Percentiles rank a stretch among this genome's conserved stretches.
These are phyloP conservation scores for Claviceps digitariae DNA, from an alignment of 2,329 filamentous ascomycete species.

Conservation along the genomic window DNA sequence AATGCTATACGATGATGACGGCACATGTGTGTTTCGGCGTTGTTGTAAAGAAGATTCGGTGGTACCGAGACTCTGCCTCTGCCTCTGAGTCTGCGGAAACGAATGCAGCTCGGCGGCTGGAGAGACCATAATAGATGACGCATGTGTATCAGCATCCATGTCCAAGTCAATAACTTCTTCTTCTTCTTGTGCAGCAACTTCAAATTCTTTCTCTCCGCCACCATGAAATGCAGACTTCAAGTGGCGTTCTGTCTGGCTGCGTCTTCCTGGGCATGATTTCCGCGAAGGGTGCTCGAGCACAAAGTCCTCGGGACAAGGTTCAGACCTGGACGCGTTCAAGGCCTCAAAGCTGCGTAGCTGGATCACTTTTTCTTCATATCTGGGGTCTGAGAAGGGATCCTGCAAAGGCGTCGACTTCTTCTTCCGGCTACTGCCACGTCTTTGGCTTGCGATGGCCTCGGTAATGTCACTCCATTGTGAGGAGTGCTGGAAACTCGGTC, in stretches of 20 bases:
- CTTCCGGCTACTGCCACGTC: not conserved
- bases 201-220: slow-evolving; percentile 10
- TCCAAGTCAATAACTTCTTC: slow-evolving; percentile 13
- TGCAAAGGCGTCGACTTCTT: not conserved
- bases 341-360: slow-evolving; percentile 1
- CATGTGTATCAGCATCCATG: slow-evolving; percentile 10
- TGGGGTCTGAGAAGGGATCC: slow-evolving; percentile 5
- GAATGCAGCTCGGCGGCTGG: not conserved
- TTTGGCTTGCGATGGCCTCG: not conserved
- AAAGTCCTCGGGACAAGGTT: not conserved
- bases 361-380: slow-evolving; percentile 3
- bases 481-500: not conserved
- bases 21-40: not conserved
- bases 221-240: slow-evolving; percentile 1
- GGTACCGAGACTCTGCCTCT: not conserved
- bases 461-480: slow-evolving; percentile 3
- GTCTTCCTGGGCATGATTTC: not conserved
- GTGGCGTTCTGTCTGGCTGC: slow-evolving; percentile 1
- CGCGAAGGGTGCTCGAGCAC: slow-evolving; percentile 4
- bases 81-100: not conserved
- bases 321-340: not conserved
- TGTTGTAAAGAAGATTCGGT: not conserved
- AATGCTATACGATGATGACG: not conserved
- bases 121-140: not conserved
- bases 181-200: slow-evolving; percentile 12